Evolutionary conservation across 1,284 basidiomycete genomes (phyloP).

Genomic region (Trichosporon sp.): DNA sequence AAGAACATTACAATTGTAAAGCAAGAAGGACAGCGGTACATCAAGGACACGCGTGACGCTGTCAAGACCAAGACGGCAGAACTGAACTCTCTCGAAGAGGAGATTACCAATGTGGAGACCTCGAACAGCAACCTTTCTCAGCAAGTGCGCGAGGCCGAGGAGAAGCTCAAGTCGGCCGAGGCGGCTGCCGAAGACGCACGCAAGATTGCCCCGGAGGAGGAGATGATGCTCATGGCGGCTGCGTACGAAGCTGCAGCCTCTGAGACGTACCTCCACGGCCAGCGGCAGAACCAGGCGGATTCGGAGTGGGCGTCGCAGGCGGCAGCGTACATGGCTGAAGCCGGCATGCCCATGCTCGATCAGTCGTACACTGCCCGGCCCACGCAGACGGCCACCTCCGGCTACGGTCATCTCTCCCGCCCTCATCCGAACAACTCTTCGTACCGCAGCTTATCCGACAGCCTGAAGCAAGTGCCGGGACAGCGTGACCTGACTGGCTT

Average conservation of each 20-base stretch:
- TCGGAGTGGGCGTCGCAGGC: constrained; percentile 42
- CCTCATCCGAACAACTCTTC: constrained; percentile 22
- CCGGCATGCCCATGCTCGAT: constrained; percentile 42
- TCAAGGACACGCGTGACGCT: constrained; percentile 50
- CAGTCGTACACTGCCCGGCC: constrained; percentile 43
- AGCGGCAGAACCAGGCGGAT: constrained; percentile 26
- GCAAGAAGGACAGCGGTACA: constrained; percentile 55
- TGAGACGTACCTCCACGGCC: constrained; percentile 34
- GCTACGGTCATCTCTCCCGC: constrained; percentile 29
- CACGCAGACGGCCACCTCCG: constrained; percentile 17
- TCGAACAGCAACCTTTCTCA: constrained; percentile 31
- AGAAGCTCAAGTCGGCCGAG: constrained; percentile 31
- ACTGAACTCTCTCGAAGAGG: constrained; percentile 42
- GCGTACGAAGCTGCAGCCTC: constrained; percentile 44
- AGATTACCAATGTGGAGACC: constrained; percentile 29
- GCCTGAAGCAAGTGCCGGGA: neutral
- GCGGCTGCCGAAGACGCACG: constrained; percentile 31
- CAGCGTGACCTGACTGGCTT: constrained; percentile 39
- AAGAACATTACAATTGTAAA: constrained; percentile 41
- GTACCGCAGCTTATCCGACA: constrained; percentile 22
- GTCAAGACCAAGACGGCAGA: constrained; percentile 56
- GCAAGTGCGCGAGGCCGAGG: constrained; percentile 41
- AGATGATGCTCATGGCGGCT: constrained; percentile 48
- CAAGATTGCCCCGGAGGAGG: constrained; percentile 41
- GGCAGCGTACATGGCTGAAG: constrained; percentile 45